These are phyloP conservation scores for Colletotrichum lini DNA, from an alignment of 2,329 filamentous ascomycete genomes.

Conservation along the genomic window DNA sequence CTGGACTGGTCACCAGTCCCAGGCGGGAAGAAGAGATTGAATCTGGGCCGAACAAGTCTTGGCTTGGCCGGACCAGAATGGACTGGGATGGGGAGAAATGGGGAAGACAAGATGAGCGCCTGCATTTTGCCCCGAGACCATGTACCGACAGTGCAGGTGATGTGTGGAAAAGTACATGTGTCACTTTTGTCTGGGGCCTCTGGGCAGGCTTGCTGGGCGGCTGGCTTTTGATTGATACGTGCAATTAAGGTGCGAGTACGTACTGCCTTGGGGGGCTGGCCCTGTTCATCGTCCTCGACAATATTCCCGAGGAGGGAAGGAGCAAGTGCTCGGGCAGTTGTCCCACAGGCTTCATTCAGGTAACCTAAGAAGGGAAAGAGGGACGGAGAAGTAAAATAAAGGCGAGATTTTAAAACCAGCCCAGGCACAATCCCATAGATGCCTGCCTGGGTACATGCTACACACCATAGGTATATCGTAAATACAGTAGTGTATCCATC, in stretches of 20 bases:
- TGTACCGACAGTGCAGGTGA: background rate
- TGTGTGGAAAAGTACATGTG: background rate
- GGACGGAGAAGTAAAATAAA: background rate
- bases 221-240: conserved; percentile 29
- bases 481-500: too few species aligned
- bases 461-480: too few species aligned
- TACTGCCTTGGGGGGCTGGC: background rate
- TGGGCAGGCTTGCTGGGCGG: conserved; percentile 27
- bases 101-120: conserved; percentile 18
- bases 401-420: background rate
- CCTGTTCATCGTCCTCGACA: background rate
- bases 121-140: background rate
- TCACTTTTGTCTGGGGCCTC: background rate
- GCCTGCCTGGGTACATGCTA: too few species aligned
- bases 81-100: conserved; percentile 22
- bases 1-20: background rate
- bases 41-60: conserved; percentile 30
- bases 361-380: background rate
- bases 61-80: conserved; percentile 35
- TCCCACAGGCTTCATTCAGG: background rate
- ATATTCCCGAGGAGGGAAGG: background rate
- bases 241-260: conserved; percentile 39
- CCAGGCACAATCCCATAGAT: too few species aligned
- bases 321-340: background rate
- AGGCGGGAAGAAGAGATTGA: conserved; percentile 30